Evolutionary conservation across 176 grass and related monocot species (phyloP).

Genomic region (Hordeum vulgare): DNA sequence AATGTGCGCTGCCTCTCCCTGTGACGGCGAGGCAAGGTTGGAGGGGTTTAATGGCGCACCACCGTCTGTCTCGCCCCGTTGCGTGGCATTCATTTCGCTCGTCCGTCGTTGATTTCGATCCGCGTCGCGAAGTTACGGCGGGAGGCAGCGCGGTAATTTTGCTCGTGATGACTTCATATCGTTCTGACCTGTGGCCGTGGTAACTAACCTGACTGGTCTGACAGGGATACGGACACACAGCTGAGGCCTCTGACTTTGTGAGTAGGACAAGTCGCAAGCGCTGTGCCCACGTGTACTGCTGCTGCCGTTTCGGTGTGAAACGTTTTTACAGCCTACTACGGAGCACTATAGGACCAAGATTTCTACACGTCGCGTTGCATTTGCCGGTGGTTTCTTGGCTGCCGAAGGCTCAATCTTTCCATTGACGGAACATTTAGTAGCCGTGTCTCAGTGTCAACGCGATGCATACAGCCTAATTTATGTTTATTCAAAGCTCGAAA

Average conservation of each 20-base stretch:
- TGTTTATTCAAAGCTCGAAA: no score
- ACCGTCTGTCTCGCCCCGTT: background rate
- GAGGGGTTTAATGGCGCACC: slow-evolving; percentile 17
- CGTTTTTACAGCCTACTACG: background rate
- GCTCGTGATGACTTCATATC: background rate
- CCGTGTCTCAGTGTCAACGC: no score
- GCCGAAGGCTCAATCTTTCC: no score
- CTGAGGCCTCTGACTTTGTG: background rate
- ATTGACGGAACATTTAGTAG: no score
- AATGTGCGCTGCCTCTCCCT: slow-evolving; percentile 35
- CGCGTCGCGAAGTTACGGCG: background rate
- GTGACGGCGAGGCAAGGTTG: slow-evolving; percentile 24
- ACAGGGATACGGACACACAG: background rate
- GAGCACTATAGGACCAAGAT: background rate
- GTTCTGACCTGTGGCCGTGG: background rate
- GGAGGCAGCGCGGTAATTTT: background rate
- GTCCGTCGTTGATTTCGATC: background rate
- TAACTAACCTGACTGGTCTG: background rate
- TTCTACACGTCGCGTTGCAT: no score
- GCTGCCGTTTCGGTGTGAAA: background rate
- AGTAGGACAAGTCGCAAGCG: background rate
- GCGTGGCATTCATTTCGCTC: background rate
- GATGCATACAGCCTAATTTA: no score
- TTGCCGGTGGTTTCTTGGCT: no score
- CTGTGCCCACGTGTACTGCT: background rate